A percentile compares a stretch with the other conserved stretches of the same genome.
These are phyloP conservation scores for Eremochloa ophiuroides DNA, from an alignment of 176 grass and related monocot genomes.

Conservation along the genomic window DNA sequence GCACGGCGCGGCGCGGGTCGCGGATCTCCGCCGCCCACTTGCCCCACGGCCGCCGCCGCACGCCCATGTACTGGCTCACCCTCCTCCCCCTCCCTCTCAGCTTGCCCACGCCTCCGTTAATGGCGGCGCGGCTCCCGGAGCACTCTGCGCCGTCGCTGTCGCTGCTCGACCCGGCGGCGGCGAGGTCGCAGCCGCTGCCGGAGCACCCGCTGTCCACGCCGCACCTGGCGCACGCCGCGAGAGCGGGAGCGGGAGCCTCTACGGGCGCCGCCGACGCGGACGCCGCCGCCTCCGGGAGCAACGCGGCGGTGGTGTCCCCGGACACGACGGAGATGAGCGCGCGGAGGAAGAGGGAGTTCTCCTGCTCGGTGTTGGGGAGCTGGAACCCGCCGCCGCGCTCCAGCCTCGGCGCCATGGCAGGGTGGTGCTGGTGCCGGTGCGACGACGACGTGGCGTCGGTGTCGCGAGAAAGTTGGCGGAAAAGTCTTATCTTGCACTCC, in stretches of 20 bases:
- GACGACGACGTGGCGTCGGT: neutral
- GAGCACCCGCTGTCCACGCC: conserved; percentile 46
- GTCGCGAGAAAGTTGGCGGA: neutral
- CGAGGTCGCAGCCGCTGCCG: conserved; percentile 42
- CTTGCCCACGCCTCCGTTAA: conserved; percentile 22
- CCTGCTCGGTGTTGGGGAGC: conserved; percentile 64
- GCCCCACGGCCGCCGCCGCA: conserved; percentile 70
- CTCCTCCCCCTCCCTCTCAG: conserved; percentile 1
- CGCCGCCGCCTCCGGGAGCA: neutral
- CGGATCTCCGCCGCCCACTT: conserved; percentile 91
- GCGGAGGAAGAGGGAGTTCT: conserved; percentile 67
- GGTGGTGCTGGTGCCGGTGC: neutral
- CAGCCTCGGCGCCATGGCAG: conserved; percentile 48
- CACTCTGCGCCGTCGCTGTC: conserved; percentile 9
- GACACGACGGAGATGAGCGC: conserved; percentile 71
- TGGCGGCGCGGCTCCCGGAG: neutral
- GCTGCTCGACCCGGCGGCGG: conserved; percentile 18
- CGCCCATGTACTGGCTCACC: conserved; percentile 57
- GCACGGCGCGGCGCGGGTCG: conserved; percentile 62
- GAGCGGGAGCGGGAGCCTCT: neutral
- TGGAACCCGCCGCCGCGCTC: conserved; percentile 46
- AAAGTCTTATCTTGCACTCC: no score
- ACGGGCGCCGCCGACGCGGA: neutral
- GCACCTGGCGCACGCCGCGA: conserved; percentile 30
- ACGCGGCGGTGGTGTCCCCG: conserved; percentile 21